Base-by-base conservation (phyloP, 306 rosid species). In the Prunus armeniaca region DNA sequence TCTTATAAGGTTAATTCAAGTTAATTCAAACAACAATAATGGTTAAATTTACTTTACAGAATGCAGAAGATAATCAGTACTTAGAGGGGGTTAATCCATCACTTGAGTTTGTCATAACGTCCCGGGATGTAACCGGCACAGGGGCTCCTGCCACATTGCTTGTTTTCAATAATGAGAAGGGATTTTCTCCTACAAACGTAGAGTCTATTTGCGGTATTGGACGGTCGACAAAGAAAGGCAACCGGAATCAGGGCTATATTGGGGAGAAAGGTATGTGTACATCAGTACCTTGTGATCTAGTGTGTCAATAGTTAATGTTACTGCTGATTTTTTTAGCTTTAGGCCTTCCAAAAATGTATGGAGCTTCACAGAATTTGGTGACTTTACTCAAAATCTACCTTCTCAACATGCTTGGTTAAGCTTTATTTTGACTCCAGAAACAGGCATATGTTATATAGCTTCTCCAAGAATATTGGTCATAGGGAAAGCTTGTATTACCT, bases 151-250 rank as follows among this genome's bases (percentile, higher is more conserved):
- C 92, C 27, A 92, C 97, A 5, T 74, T 92, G 25, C 77, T 90
- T 15, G 78, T 90, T 41, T 87, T 88, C 69, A 92, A 90, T 84
- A 92, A 91, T 49, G 98, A 93, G 79, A 83, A 69, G 51, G 98
- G 98, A 1, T 91, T 93, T 60, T 87, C 95, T 22, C 30, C 54
- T 0, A 73, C 24, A 51, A 90, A 93, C 74, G 85, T 93, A 0
- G 95, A 87, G 1, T 93, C 96, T 65, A 88, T 93, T 65, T 93
- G 98, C 70, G 82, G 98, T 54, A 86, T 93, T 49, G 98, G 96
- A 58, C 76, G 88, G 12, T 93, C 98, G 60, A 93, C 96, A 13
- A 93, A 93, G 84, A 88, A 86, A 78, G 89, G 87, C 79, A 75
- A 82, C 81, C 78, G 96, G 45, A 82, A 83, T 51, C 74, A 77